phyloP scores from a whole-genome alignment of 2,329 filamentous ascomycete species.

The Talaromyces sp. region DNA sequence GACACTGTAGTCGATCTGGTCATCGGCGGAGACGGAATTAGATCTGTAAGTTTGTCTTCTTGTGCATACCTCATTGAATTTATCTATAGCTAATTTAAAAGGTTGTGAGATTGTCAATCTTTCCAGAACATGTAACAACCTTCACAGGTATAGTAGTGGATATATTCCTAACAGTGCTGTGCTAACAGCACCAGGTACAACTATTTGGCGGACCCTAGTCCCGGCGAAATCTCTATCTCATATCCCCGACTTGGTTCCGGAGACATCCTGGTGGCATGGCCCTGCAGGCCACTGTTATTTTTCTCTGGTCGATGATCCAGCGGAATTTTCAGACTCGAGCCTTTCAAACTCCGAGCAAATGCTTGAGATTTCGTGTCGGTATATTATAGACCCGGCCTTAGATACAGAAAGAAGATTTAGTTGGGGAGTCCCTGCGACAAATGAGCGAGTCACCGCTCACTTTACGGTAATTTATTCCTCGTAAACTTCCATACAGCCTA shows the following conservation, averaged over 20 bases:
- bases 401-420: conserved; percentile 15
- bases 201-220: conserved; percentile 2
- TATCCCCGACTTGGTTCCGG: conserved; percentile 1
- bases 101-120: not conserved
- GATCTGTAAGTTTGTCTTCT: not conserved
- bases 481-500: not conserved
- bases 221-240: not conserved
- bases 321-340: not conserved
- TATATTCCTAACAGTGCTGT: not conserved
- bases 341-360: conserved; percentile 1
- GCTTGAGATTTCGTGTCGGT: conserved; percentile 2
- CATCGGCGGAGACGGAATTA: conserved; percentile 2
- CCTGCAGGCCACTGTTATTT: conserved; percentile 1
- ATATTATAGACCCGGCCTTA: conserved; percentile 7
- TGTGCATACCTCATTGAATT: not conserved
- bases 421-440: conserved; percentile 17
- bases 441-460: conserved; percentile 16
- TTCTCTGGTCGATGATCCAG: conserved; percentile 1
- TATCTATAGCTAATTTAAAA: not conserved
- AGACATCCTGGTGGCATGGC: conserved; percentile 4
- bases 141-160: not conserved
- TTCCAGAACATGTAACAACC: not conserved
- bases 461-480: not conserved
- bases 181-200: not conserved
- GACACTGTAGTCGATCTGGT: not conserved